Evolutionary conservation across 2,329 filamentous ascomycete species (phyloP), one percentile per base, ranked within the genome.

Genomic region (Colletotrichum endophyticum): DNA sequence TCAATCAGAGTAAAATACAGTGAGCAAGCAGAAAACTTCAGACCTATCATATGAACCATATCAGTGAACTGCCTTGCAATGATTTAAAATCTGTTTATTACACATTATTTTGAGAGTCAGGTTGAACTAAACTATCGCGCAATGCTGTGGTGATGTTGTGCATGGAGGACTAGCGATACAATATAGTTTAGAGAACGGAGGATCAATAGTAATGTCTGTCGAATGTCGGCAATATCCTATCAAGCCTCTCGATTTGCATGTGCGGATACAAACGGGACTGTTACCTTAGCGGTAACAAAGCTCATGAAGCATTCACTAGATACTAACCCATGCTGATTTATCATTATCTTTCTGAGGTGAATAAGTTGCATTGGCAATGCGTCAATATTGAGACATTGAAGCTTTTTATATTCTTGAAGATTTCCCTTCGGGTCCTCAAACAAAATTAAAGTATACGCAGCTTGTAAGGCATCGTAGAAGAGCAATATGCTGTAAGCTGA

Each of bases 251-350:
- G 11, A 49, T n/a, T n/a, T 44, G 19, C 39, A n/a, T n/a, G 9
- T 12, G 19, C 39, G 3, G 2, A 44, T 12, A 11, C 11, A 49
- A 49, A 49, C n/a, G 4, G n/a, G 4, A 49, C n/a, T 53, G 6
- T 22, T 8, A 6, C 44, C 44, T 53, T 13, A 2, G 44, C 2
- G n/a, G 9, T 0, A 2, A 13, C 4, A 49, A 12, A 49, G n/a
- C 11, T 53, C n/a, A 53, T 22, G n/a, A 3, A 13, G 44, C 44
- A 22, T 53, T 53, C 44, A 53, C 44, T 53, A 53, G 44, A 3
- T 49, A 22, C 3, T 2, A 2, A 6, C 44, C 2, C 6, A 22
- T 22, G 44, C 3, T 3, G 1, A 11, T 11, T 49, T 8, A 2
- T 13, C 44, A 13, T 49, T 49, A 22, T 53, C 44, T 22, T 2